Evolutionary conservation across 371 early-diverging fungal species (phyloP).

Genomic region (Haplosporangium sp.): DNA sequence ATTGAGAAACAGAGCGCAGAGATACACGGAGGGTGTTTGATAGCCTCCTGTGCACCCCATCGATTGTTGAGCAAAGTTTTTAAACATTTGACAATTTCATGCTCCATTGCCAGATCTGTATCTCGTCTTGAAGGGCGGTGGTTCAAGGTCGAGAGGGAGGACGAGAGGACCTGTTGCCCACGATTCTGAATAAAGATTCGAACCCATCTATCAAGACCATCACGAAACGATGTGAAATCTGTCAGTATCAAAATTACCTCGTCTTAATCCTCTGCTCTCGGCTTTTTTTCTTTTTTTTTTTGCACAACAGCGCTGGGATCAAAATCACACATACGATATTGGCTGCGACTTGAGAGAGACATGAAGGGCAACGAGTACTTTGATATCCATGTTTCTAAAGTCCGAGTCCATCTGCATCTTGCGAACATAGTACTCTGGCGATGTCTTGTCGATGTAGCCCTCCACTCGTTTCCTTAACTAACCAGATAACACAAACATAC

Average conservation of each 20-base stretch:
- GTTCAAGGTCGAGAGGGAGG: conserved; percentile 28
- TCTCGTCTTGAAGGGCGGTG: conserved; percentile 61
- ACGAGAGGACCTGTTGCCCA: conserved; percentile 49
- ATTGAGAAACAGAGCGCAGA: conserved; percentile 80
- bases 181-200: conserved; percentile 33
- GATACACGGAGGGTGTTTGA: conserved; percentile 77
- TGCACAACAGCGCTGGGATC: conserved; percentile 8
- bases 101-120: conserved; percentile 80
- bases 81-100: conserved; percentile 84
- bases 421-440: conserved; percentile 72
- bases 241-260: too few relatives aligned
- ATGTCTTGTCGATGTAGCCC: conserved; percentile 61
- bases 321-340: conserved; percentile 65
- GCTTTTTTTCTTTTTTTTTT: too few relatives aligned
- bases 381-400: conserved; percentile 67
- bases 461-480: conserved; percentile 49
- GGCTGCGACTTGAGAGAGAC: conserved; percentile 82
- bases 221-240: too few relatives aligned
- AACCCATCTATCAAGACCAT: conserved; percentile 33
- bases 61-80: conserved; percentile 81
- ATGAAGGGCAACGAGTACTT: conserved; percentile 68
- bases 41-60: conserved; percentile 88
- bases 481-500: too few relatives aligned
- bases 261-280: too few relatives aligned
- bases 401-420: conserved; percentile 70